A percentile compares a stretch with the other conserved stretches of the same genome.
Evolutionary conservation across 768 basidiomycete genomes (phyloP).

Genomic region (Tylopilus plumbeoviolaceoides): DNA sequence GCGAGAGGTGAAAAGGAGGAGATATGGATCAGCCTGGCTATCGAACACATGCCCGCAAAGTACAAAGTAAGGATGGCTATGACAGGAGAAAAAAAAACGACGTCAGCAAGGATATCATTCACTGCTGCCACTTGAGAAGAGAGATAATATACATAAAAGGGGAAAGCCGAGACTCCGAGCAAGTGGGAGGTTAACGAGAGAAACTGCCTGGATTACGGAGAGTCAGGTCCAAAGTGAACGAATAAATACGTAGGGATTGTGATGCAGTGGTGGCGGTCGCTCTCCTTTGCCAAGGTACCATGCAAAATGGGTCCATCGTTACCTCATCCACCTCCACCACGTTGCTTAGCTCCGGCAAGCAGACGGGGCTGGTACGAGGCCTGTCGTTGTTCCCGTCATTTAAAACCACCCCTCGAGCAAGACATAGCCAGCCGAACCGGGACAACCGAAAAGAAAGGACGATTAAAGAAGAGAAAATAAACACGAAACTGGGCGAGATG

Average conservation of each 20-base stretch:
- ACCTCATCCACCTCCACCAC: slow-evolving; percentile 12
- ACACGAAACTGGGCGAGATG: slow-evolving; percentile 27
- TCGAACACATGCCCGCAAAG: background rate
- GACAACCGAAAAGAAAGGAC: slow-evolving; percentile 23
- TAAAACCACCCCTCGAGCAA: slow-evolving; percentile 24
- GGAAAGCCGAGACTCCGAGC: slow-evolving; percentile 10
- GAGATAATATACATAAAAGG: background rate
- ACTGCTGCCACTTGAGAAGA: background rate
- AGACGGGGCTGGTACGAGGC: slow-evolving; percentile 10
- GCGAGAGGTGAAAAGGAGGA: background rate
- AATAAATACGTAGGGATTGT: slow-evolving; percentile 33
- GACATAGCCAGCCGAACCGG: slow-evolving; percentile 24
- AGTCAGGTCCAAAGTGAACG: slow-evolving; percentile 25
- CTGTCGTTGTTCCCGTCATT: slow-evolving; percentile 17
- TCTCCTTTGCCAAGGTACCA: slow-evolving; percentile 21
- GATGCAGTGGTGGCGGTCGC: slow-evolving; percentile 11
- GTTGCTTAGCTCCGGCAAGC: slow-evolving; percentile 9
- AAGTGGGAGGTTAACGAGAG: slow-evolving; percentile 16
- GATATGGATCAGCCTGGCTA: slow-evolving; percentile 6
- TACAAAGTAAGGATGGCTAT: background rate
- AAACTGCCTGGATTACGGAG: slow-evolving; percentile 14
- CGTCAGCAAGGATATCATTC: slow-evolving; percentile 4
- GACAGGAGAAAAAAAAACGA: background rate
- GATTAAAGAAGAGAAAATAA: slow-evolving; percentile 30
- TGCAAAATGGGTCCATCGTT: slow-evolving; percentile 22